Evolutionary conservation across 1,284 basidiomycete species (phyloP).

Genomic region (Rhodotorula sp.): DNA sequence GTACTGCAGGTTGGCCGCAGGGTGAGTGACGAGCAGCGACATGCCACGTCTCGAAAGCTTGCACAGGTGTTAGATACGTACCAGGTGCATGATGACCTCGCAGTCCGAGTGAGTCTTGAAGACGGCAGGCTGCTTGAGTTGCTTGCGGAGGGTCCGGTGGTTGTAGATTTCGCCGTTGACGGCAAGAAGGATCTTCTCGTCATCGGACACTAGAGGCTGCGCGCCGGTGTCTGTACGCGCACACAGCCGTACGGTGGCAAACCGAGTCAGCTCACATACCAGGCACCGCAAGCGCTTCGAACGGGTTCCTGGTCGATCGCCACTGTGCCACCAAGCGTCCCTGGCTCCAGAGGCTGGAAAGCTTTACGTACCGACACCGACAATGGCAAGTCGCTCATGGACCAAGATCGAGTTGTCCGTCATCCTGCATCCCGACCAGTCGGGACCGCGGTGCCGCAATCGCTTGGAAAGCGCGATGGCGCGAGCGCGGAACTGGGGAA

Average conservation of each 20-base stretch:
- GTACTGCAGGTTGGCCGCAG: conserved; percentile 60
- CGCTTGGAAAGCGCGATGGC: conserved; percentile 63
- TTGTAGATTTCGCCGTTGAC: conserved; percentile 99
- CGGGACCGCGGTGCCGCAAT: conserved; percentile 87
- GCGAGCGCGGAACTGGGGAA: conserved; percentile 36
- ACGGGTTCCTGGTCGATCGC: background rate
- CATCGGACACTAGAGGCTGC: conserved; percentile 86
- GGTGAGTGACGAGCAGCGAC: background rate
- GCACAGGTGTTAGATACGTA: conserved; percentile 50
- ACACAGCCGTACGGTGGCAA: too few relatives aligned
- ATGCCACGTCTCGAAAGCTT: background rate
- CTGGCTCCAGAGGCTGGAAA: background rate
- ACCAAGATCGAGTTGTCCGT: conserved; percentile 67
- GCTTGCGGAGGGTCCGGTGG: conserved; percentile 76
- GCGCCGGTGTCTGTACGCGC: conserved; percentile 83
- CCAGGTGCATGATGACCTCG: conserved; percentile 91
- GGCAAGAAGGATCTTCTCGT: conserved; percentile 79
- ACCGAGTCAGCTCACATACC: background rate
- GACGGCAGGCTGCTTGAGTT: conserved; percentile 62
- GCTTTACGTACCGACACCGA: conserved; percentile 81
- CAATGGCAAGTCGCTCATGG: conserved; percentile 74
- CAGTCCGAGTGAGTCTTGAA: conserved; percentile 99
- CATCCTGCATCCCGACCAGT: conserved; percentile 92
- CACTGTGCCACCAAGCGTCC: background rate
- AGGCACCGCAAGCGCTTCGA: background rate